Evolutionary conservation across 306 rosid species (phyloP), one percentile per base, ranked within the genome.

Genomic region (Ormosia semicastrata): DNA sequence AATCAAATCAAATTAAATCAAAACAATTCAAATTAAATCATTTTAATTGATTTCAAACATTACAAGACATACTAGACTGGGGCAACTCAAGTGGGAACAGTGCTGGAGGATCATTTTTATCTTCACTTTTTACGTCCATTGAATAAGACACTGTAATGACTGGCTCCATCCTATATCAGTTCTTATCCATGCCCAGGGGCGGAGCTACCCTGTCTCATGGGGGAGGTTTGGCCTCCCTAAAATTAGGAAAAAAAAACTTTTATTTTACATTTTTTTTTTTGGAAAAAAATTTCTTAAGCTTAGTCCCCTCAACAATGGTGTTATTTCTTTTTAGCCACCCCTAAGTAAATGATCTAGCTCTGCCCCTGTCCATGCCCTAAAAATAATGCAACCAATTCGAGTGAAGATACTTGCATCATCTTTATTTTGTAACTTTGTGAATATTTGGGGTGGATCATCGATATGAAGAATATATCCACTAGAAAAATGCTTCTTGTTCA

Each of bases 381-480:
- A 54, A 59, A 63, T 10, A 32, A 65, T 73, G 75, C 65, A 50
- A 59, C 64, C 18, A 32, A 52, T 80, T 69, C 41, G 34, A 36
- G 39, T 54, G 71, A 68, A 74, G 76, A 43, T 44, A 43, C 75
- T 62, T 15, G 62, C 76, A 52, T 82, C 49, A 52, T 59, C 33
- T 67, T 82, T 75, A 52, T 68, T 34, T 57, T 86, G 53, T 54
- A 62, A 73, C 32, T 46, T 73, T 24, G 40, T 14, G 67, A 57
- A 70, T 58, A 50, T 76, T 77, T 57, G 71, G 34, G 53, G 74
- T 50, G 37, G 33, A 62, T 47, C 34, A 30, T 52, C 8, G n/a
- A 59, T 73, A 70, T 17, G 77, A 24, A 34, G 66, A 82, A 14
- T 43, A 75, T 82, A 34, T 70, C 59, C 47, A 5, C 49, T 49